Conservation (phyloP, 805 yeast species). For the Dipodascus geniculatus region DNA sequence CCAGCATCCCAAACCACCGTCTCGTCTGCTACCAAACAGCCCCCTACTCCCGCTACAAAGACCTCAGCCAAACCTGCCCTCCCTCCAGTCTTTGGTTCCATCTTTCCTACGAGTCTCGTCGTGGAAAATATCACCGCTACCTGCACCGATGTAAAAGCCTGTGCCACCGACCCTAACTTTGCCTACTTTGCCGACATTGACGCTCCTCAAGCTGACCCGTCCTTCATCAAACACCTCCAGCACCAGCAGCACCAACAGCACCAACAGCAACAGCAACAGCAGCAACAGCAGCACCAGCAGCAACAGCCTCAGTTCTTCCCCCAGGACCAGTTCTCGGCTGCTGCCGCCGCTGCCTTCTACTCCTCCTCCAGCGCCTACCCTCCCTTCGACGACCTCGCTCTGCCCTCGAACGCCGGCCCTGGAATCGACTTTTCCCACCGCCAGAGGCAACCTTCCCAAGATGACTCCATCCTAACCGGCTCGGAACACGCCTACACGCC, state of each 20-base stretch:
- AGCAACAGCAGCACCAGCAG: slow-evolving; percentile 7
- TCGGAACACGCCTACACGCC: neutral
- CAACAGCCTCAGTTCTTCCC: slow-evolving; percentile 6
- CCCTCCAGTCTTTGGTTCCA: neutral
- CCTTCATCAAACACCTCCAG: slow-evolving; percentile 1
- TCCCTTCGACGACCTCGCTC: neutral
- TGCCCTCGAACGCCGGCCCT: neutral
- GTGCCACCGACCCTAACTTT: neutral
- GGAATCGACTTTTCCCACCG: neutral
- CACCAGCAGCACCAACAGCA: slow-evolving; percentile 4
- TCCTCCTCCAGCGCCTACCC: neutral
- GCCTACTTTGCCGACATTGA: neutral
- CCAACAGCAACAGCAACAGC: slow-evolving; percentile 7
- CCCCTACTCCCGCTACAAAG: neutral
- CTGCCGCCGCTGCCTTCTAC: neutral
- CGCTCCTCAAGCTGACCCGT: neutral
- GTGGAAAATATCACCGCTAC: neutral
- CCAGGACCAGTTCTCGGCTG: neutral
- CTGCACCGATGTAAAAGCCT: neutral
- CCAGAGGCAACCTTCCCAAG: slow-evolving; percentile 1
- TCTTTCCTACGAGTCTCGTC: neutral
- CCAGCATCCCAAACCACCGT: neutral
- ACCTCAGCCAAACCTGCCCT: neutral
- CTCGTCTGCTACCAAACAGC: neutral
- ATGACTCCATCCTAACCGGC: slow-evolving; percentile 1